A percentile compares a stretch with the other conserved stretches of the same genome.
phyloP scores from a whole-genome alignment of 2,329 filamentous ascomycete genomes.

The Xylaria sp. region DNA sequence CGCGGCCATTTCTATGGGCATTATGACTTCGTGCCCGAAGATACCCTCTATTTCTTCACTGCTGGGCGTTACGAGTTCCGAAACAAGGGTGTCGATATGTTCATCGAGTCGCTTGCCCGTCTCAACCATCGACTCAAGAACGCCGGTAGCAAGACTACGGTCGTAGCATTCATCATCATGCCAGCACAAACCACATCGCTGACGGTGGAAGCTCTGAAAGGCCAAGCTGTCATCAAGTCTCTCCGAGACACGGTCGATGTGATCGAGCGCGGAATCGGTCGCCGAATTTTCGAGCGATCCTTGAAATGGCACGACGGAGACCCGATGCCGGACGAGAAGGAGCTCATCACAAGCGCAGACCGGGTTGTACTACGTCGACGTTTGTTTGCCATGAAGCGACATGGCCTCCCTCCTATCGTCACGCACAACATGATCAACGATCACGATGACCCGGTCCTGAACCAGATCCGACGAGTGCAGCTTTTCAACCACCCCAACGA shows the following conservation, averaged over 20 bases:
- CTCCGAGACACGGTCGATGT: slow-evolving; percentile 89
- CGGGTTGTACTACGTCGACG: slow-evolving; percentile 88
- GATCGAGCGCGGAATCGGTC: slow-evolving; percentile 90
- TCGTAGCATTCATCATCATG: slow-evolving; percentile 99
- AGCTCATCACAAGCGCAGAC: slow-evolving; percentile 88
- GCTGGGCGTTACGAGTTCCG: slow-evolving; percentile 96
- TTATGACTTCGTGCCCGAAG: slow-evolving; percentile 94
- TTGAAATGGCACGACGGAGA: slow-evolving; percentile 95
- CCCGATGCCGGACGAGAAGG: slow-evolving; percentile 92
- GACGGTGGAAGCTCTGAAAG: slow-evolving; percentile 93
- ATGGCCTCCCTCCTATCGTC: slow-evolving; percentile 88
- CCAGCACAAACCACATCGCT: slow-evolving; percentile 93
- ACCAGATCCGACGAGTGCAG: slow-evolving; percentile 93
- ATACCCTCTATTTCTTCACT: slow-evolving; percentile 97
- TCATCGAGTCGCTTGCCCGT: slow-evolving; percentile 93
- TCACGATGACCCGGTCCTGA: slow-evolving; percentile 87
- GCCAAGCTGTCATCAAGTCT: slow-evolving; percentile 96
- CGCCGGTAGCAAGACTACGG: slow-evolving; percentile 83
- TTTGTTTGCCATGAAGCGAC: slow-evolving; percentile 94
- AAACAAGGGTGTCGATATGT: slow-evolving; percentile 99
- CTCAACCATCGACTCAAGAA: slow-evolving; percentile 91
- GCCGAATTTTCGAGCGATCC: slow-evolving; percentile 91
- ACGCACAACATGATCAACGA: slow-evolving; percentile 99
- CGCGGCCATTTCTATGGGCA: slow-evolving; percentile 98
- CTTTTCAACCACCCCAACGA: slow-evolving; percentile 96